Evolutionary conservation across 2,329 filamentous ascomycete genomes (phyloP).

Genomic region (Colletotrichum liaoningense): DNA sequence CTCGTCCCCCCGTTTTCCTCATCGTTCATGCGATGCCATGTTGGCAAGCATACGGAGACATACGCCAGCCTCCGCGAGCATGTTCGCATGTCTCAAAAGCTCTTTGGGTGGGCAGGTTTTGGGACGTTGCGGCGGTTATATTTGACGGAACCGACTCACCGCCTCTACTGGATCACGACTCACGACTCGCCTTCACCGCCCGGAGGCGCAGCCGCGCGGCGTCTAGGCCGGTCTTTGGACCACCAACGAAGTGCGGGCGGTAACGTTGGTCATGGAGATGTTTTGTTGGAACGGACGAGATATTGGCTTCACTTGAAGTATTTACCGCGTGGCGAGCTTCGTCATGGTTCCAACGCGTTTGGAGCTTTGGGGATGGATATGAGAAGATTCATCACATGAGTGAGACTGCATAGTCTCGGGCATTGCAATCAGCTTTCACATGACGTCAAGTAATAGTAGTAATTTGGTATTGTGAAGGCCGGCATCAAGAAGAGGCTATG

Average conservation of each 20-base stretch:
- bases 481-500: not conserved
- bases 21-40: not conserved
- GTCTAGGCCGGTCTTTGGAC: not conserved
- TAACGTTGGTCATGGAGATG: too few relatives aligned
- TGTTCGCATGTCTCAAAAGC: not conserved
- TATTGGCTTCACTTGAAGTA: too few relatives aligned
- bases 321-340: too few relatives aligned
- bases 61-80: not conserved
- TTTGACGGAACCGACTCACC: not conserved
- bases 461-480: not conserved
- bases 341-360: too few relatives aligned
- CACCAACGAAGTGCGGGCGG: not conserved
- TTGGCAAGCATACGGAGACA: not conserved
- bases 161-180: not conserved
- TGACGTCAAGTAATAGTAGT: not conserved
- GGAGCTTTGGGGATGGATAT: too few relatives aligned
- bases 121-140: not conserved
- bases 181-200: not conserved
- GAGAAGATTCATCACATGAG: not conserved
- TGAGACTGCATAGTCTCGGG: too few relatives aligned
- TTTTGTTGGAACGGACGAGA: too few relatives aligned
- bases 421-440: not conserved
- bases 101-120: not conserved
- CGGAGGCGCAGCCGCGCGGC: not conserved
- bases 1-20: not conserved